Base-by-base conservation (phyloP, 305 asterid genomes). In the Fraxinus angustifolia region DNA sequence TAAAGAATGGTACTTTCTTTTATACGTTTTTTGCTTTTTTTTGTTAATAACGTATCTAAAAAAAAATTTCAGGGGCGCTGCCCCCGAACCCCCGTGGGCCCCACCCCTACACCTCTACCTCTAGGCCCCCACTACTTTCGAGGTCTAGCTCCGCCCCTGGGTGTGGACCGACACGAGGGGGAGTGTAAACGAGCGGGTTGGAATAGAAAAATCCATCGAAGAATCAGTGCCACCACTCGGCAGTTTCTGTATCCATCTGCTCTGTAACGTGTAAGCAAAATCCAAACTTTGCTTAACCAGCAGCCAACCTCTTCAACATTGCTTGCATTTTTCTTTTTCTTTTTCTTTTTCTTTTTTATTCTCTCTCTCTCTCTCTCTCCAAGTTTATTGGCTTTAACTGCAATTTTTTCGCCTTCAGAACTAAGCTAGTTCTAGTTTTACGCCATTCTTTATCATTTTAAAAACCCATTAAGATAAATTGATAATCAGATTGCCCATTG, bases 211-310 rank as follows among this genome's bases (percentile, higher is more conserved):
- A 23, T 23, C 26, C 26, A 23, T 23, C 26, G 26, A 60, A 60
- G 71, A 60, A 60, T 19, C 2, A 60, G 11, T 21, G 33, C 26
- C 5, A 21, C 71, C 71, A 80, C 42, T 81, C 82, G 81, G 78
- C 78, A 35, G 73, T 23, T 74, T 78, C 31, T 65, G 71, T 48
- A 7, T n/a, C 3, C 21, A 19, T 78, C 56, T 19, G 34, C 30
- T 33, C 2, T 1, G 36, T 53, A 71, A 81, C 90, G 91, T 87
- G 90, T 83, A 86, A 86, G 89, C 88, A 81, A 82, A 79, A 71
- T 82, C 42, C 78, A 30, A 77, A 77, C 67, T 75, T 85, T 80
- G 83, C 90, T 85, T 87, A 23, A 30, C 68, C 23, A 8, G 42
- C 80, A 6, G 71, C 84, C 81, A 84, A 84, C 68, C 73, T 40